phyloP scores from a whole-genome alignment of 345 rosid genomes.

The Punica granatum region DNA sequence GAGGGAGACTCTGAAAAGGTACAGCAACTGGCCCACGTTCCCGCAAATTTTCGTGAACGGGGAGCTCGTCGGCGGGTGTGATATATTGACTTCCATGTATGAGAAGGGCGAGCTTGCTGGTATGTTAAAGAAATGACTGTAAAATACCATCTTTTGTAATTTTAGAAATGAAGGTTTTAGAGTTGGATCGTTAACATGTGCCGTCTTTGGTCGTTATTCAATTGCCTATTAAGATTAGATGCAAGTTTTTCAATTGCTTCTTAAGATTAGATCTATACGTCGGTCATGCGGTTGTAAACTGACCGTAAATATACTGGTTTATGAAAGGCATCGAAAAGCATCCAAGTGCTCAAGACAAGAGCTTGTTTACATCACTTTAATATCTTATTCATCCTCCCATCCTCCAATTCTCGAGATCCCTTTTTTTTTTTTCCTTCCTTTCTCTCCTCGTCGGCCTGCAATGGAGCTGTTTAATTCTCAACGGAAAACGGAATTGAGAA shows the following conservation, averaged over 20 bases:
- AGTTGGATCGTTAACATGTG: no score
- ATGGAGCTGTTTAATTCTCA: background rate
- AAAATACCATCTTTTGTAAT: background rate
- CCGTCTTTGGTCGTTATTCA: no score
- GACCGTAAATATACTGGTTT: no score
- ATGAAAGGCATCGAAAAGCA: no score
- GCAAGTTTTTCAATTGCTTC: no score
- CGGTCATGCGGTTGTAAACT: no score
- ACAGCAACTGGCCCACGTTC: conserved; percentile 91
- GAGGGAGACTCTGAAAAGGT: conserved; percentile 77
- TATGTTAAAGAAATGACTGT: conserved; percentile 28
- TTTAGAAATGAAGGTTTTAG: background rate
- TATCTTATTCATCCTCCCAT: background rate
- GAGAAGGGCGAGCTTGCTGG: conserved; percentile 75
- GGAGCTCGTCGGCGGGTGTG: conserved; percentile 80
- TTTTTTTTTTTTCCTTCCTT: background rate
- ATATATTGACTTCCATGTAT: conserved; percentile 68
- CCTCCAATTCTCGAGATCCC: no score
- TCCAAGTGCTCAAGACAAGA: no score
- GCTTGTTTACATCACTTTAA: no score
- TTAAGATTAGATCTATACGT: no score
- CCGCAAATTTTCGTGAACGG: conserved; percentile 78
- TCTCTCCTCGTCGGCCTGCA: background rate
- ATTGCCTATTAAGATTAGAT: no score
- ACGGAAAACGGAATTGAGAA: background rate